phyloP scores from a whole-genome alignment of 2,329 filamentous ascomycete species.

The Cadophora sp. region DNA sequence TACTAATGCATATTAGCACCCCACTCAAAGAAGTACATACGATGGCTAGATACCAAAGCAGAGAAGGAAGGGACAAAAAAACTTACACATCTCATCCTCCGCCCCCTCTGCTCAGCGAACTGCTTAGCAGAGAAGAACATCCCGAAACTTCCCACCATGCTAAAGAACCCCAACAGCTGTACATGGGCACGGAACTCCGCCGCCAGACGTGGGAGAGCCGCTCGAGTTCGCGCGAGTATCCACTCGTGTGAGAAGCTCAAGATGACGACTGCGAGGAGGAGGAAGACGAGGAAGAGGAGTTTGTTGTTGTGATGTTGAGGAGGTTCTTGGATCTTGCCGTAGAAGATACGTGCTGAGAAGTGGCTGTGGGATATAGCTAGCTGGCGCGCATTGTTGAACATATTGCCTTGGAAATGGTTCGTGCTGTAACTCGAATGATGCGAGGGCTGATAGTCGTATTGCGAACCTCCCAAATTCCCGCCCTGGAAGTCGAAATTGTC shows the following conservation, averaged over 20 bases:
- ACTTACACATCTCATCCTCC: slow-evolving; percentile 18
- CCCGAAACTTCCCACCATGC: slow-evolving; percentile 33
- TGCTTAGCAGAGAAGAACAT: slow-evolving; percentile 34
- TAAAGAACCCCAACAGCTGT: slow-evolving; percentile 36
- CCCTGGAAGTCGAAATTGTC: background rate
- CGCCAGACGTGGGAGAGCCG: background rate
- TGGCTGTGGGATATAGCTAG: background rate
- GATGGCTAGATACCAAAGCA: too few species aligned
- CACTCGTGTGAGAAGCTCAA: slow-evolving; percentile 27
- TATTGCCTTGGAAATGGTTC: slow-evolving; percentile 23
- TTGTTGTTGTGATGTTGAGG: background rate
- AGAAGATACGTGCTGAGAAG: slow-evolving; percentile 3
- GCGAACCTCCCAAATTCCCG: background rate
- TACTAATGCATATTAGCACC: background rate
- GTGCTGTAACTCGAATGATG: slow-evolving; percentile 28
- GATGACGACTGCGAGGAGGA: slow-evolving; percentile 9
- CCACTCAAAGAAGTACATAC: background rate
- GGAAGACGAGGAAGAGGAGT: slow-evolving; percentile 2
- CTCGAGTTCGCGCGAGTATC: slow-evolving; percentile 18
- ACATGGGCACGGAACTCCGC: slow-evolving; percentile 22
- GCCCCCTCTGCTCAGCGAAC: slow-evolving; percentile 18
- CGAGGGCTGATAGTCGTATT: slow-evolving; percentile 20
- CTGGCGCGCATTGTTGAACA: slow-evolving; percentile 6
- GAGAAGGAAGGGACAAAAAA: background rate
- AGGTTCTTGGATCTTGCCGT: background rate